A percentile compares a stretch with the other conserved stretches of the same genome.
Conservation (phyloP, 139 green algal species). For the Nannochloris sp. region DNA sequence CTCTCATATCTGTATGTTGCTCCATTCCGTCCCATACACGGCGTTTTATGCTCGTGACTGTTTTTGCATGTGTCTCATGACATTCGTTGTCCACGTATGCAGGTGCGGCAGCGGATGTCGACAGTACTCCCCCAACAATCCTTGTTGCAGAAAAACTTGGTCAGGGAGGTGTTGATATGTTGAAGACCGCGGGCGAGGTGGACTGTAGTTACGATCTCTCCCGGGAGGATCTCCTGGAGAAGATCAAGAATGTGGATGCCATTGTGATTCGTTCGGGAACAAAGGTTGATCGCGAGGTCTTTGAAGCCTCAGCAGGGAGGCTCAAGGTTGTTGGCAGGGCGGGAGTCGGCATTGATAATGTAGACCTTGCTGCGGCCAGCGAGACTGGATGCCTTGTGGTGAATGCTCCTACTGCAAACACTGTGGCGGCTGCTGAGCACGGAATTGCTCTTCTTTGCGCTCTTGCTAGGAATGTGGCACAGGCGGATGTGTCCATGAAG, state of each 20-base stretch:
- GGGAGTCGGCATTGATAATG: conserved; percentile 94
- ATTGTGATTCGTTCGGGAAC: conserved; percentile 87
- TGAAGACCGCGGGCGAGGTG: conserved; percentile 60
- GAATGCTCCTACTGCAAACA: conserved; percentile 97
- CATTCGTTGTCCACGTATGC: not conserved
- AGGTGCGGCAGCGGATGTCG: not conserved
- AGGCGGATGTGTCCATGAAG: conserved; percentile 86
- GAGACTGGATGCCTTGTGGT: conserved; percentile 90
- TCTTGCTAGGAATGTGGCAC: conserved; percentile 75
- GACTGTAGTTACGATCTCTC: conserved; percentile 39
- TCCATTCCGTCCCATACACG: too few relatives aligned
- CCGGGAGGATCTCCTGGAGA: conserved; percentile 57
- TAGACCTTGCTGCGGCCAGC: conserved; percentile 85
- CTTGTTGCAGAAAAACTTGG: conserved; percentile 92
- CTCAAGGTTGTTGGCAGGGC: conserved; percentile 91
- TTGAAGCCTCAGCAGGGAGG: conserved; percentile 82
- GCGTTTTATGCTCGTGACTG: too few relatives aligned
- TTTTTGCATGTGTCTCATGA: not conserved
- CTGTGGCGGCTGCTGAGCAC: conserved; percentile 91
- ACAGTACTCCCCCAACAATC: conserved; percentile 48
- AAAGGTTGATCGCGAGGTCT: conserved; percentile 82
- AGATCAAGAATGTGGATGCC: conserved; percentile 69
- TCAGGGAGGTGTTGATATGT: conserved; percentile 62
- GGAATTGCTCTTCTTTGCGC: conserved; percentile 88
- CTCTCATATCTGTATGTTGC: too few relatives aligned